Conservation (phyloP, 2,329 filamentous ascomycete genomes). For the Pyricularia sp. region DNA sequence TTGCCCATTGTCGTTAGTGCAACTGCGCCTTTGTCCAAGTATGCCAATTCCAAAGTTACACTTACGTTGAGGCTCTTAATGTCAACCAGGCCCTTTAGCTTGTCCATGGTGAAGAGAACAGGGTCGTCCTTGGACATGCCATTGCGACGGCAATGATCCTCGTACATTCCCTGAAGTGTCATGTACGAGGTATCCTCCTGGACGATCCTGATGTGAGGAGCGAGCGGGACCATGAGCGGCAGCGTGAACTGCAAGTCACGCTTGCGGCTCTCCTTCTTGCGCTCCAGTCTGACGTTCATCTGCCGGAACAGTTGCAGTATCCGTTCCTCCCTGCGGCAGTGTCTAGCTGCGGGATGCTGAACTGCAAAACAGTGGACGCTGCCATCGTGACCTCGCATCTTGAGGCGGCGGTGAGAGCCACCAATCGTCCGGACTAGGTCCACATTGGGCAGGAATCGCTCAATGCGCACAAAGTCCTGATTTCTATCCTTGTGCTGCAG, state of each 20-base stretch:
- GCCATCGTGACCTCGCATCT: conserved; percentile 94
- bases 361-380: conserved; percentile 95
- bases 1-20: conserved; percentile 8
- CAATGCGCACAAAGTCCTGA: conserved; percentile 93
- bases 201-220: conserved; percentile 86
- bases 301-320: conserved; percentile 95
- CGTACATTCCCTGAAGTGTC: conserved; percentile 86
- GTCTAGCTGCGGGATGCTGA: conserved; percentile 84
- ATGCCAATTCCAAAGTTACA: conserved; percentile 7
- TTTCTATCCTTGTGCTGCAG: conserved; percentile 97
- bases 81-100: conserved; percentile 65
- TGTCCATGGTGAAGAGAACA: conserved; percentile 89
- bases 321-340: conserved; percentile 86
- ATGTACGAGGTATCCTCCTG: conserved; percentile 93
- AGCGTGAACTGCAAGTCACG: conserved; percentile 93
- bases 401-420: conserved; percentile 81
- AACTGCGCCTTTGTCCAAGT: not conserved
- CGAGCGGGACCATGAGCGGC: conserved; percentile 88
- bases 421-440: conserved; percentile 85
- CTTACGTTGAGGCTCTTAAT: conserved; percentile 44
- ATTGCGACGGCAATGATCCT: conserved; percentile 84
- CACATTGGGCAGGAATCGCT: conserved; percentile 89
- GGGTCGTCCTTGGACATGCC: conserved; percentile 90
- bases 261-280: conserved; percentile 88
- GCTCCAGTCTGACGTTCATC: conserved; percentile 81